A percentile compares a stretch with the other conserved stretches of the same genome.
These are phyloP conservation scores for Cyclotella cryptica DNA, from an alignment of 108 stramenopile species.

Conservation along the genomic window DNA sequence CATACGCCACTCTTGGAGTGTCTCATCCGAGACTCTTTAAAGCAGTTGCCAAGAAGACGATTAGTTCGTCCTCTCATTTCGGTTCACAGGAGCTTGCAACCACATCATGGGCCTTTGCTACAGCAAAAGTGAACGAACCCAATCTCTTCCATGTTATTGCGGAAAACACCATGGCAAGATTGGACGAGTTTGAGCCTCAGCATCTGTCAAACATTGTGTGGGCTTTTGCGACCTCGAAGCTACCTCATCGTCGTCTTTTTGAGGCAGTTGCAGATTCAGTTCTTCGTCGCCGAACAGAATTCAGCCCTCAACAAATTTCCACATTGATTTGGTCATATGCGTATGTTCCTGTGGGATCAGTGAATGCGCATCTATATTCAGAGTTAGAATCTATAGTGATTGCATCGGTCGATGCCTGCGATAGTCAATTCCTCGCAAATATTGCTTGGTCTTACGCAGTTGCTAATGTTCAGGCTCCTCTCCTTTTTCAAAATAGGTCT, in stretches of 20 bases:
- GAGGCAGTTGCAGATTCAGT: not conserved
- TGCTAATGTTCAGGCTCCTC: conserved; percentile 18
- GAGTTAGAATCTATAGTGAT: not conserved
- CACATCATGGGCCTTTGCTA: conserved; percentile 17
- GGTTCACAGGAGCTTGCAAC: conserved; percentile 12
- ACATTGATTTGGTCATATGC: conserved; percentile 32
- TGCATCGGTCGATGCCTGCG: not conserved
- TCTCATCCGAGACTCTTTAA: conserved; percentile 12
- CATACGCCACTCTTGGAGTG: not conserved
- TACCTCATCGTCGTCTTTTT: not conserved
- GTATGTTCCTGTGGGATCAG: not conserved
- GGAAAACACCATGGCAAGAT: not conserved
- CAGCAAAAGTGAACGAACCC: not conserved
- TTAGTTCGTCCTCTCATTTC: not conserved
- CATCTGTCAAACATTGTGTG: conserved; percentile 7
- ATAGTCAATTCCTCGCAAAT: conserved; percentile 32
- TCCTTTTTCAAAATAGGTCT: conserved; percentile 6
- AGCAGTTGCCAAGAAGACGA: not conserved
- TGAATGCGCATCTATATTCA: not conserved
- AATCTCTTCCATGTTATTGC: not conserved
- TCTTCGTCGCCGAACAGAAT: not conserved
- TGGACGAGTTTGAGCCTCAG: conserved; percentile 17
- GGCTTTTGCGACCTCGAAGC: conserved; percentile 10
- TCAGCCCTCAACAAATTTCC: conserved; percentile 23
- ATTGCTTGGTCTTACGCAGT: conserved; percentile 32